A percentile compares a stretch with the other conserved stretches of the same genome.
Conservation (phyloP, 2,329 filamentous ascomycete species). For the Fusarium sacchari region DNA sequence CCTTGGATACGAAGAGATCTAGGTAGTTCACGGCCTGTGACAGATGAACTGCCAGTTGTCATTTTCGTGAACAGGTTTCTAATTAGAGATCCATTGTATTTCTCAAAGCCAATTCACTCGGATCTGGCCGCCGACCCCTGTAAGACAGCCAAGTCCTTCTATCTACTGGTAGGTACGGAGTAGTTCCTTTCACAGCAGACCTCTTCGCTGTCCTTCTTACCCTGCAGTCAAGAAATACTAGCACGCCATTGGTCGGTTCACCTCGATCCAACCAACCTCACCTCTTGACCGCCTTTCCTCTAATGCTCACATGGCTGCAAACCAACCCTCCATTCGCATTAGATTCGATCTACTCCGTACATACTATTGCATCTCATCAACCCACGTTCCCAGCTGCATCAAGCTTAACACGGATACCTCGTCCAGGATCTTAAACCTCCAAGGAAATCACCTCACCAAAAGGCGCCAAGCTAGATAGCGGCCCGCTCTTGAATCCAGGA, state of each 20-base stretch:
- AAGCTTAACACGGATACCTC: conserved; percentile 13
- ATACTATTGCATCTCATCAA: conserved; percentile 21
- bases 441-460: conserved; percentile 12
- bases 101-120: neutral
- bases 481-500: conserved; percentile 41
- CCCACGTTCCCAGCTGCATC: conserved; percentile 18
- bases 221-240: conserved; percentile 18
- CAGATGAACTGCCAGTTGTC: conserved; percentile 23
- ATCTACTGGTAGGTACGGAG: too few relatives aligned
- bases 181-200: neutral
- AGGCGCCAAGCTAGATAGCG: conserved; percentile 33
- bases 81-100: conserved; percentile 12
- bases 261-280: neutral
- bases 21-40: conserved; percentile 2
- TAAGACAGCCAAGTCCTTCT: conserved; percentile 7
- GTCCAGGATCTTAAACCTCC: conserved; percentile 7
- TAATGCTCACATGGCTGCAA: conserved; percentile 28
- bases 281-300: conserved; percentile 41
- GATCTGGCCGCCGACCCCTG: conserved; percentile 16
- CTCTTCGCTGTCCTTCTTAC: conserved; percentile 8
- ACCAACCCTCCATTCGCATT: conserved; percentile 16
- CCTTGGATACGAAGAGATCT: neutral
- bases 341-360: conserved; percentile 37
- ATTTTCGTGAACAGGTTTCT: neutral
- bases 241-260: conserved; percentile 12